Evolutionary conservation across 2,329 filamentous ascomycete species (phyloP), one percentile per base, ranked within the genome.

Genomic region (Fusarium chaquense): DNA sequence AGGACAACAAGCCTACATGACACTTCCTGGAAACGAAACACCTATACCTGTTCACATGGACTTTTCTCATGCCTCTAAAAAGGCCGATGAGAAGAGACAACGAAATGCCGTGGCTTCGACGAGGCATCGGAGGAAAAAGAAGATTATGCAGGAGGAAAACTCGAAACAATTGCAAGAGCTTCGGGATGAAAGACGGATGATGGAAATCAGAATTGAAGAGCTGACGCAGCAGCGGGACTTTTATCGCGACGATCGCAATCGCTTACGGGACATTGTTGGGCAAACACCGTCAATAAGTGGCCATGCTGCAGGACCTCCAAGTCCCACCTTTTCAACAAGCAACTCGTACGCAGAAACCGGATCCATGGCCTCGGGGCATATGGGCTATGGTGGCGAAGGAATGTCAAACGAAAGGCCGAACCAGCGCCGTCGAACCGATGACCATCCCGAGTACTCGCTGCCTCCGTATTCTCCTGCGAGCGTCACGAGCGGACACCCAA

Each of bases 91-190:
- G 78, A 97, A 96, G 81, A 86, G 93, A 58, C 90, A 91, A 78
- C 88, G 93, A 53, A 97, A 97, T 75, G 93, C 93, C 41, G 92
- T 92, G 49, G 93, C 93, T 8, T 97, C 93, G 59, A 93, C 93
- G 49, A 87, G 93, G 62, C 96, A 97, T 70, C 87, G 93, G 58
- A 89, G 90, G 75, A 87, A 94, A 63, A 90, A 93, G 76, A 97
- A 97, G 81, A 92, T 94, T 75, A 90, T 91, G 77, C 92, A 95
- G 77, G 88, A 87, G 72, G 91, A 93, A 77, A 91, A 90, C 60
- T 87, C 88, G 18, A 85, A 86, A 57, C 90, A 87, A 51, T 89
- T 95, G 67, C 85, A 91, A 52, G 87, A 89, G 70, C 82, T 95
- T 56, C 90, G 93, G 75, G 84, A 87, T 54, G 86, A 91, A 69